These are phyloP conservation scores for Strobilomyces dryophilus DNA, from an alignment of 768 basidiomycete species.

Conservation along the genomic window DNA sequence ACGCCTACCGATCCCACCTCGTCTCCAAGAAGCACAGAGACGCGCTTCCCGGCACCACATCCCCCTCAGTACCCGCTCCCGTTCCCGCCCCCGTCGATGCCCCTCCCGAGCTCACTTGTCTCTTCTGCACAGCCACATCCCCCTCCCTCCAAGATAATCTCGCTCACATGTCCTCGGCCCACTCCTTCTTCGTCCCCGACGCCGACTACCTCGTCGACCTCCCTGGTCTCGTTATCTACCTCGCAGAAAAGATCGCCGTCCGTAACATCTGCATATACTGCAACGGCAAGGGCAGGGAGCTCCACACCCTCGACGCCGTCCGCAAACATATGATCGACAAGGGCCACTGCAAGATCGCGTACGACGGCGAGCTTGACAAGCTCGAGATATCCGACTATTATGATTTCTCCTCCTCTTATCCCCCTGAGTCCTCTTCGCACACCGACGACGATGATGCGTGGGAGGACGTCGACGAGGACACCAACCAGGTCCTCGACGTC, in stretches of 20 bases:
- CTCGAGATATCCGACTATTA: conserved; percentile 92
- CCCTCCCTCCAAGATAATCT: conserved; percentile 61
- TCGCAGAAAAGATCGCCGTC: conserved; percentile 92
- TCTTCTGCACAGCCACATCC: conserved; percentile 71
- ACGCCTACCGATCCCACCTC: conserved; percentile 84
- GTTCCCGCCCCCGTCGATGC: background rate
- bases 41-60: conserved; percentile 50
- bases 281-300: conserved; percentile 76
- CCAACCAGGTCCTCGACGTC: conserved; percentile 4
- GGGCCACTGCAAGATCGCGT: conserved; percentile 93
- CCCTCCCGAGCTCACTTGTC: conserved; percentile 63
- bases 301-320: conserved; percentile 80
- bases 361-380: conserved; percentile 73
- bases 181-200: conserved; percentile 97
- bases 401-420: conserved; percentile 84
- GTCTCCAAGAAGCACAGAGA: conserved; percentile 89
- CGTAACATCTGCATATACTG: conserved; percentile 93
- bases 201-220: conserved; percentile 85
- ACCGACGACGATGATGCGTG: conserved; percentile 32
- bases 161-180: conserved; percentile 79
- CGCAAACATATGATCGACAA: conserved; percentile 97
- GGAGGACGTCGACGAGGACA: conserved; percentile 34
- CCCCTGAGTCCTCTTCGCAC: conserved; percentile 38
- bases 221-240: conserved; percentile 74
- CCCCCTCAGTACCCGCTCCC: background rate